Base-by-base conservation (phyloP, 1,139 yeast genomes). In the Debaryomyces coudertii region DNA sequence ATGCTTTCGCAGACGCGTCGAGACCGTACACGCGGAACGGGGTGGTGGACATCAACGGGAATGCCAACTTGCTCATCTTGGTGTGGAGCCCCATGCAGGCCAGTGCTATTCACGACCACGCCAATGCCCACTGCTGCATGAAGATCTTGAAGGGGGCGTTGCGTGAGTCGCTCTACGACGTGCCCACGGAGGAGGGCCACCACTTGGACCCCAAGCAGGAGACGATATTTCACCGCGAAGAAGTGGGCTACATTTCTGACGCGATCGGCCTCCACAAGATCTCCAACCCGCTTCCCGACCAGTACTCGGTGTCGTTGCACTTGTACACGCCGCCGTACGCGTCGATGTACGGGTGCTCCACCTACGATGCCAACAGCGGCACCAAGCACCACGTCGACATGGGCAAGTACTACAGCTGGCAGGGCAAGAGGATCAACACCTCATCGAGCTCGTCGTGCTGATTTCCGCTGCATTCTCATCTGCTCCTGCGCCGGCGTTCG, bases 321-420 rank as follows among this genome's bases (percentile, higher is more conserved):
- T 73, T 86, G 47, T 87, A 86, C 66, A 85, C 92, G 11, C 90
- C 93, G 7, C 92, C 93, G 7, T 84, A 85, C 62, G 92, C 92
- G 5, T 71, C 85, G 45, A 70, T 80, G 63, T 80, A 76, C 57
- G 90, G 90, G 7, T 85, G 90, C 59, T 70, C 79, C 49, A 76
- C 79, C 62, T 85, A 80, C 56, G 86, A 83, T 52, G 76, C 77
- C 24, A 58, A 56, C 22, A 75, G 74, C 43, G 87, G 86, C 36
- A 69, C 66, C 50, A 75, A 74, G 56, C 80, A 76, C 50, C 82
- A 77, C 56, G 87, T 83, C 44, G 77, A 78, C 57, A 78, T 83
- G 82, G 72, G 83, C 47, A 80, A 77, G 57, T 73, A 84, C 57
- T 83, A 80, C 60, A 78, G 85, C 50, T 80, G 85, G 81, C 79